Conservation (phyloP, 108 stramenopile genomes). For the Cyclotella distinguenda region DNA sequence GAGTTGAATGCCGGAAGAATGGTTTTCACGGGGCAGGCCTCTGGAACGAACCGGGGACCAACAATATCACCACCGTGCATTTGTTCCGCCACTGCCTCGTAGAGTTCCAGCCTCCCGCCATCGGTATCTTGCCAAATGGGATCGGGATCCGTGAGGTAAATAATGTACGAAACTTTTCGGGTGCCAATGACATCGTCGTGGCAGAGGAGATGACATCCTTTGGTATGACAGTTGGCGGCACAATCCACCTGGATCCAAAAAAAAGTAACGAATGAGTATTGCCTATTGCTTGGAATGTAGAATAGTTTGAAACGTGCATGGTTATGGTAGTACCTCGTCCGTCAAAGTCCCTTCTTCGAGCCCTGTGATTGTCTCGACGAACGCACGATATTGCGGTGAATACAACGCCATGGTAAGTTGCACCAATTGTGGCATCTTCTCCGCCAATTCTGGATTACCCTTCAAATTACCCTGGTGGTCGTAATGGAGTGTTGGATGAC, state of each 20-base stretch:
- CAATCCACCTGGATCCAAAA: constrained; percentile 71
- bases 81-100: constrained; percentile 50
- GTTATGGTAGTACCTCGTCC: constrained; percentile 39
- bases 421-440: constrained; percentile 70
- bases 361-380: constrained; percentile 77
- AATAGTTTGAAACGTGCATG: neutral
- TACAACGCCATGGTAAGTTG: constrained; percentile 82
- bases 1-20: constrained; percentile 85
- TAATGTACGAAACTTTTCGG: constrained; percentile 87
- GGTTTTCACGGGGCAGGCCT: constrained; percentile 59
- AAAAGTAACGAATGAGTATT: constrained; percentile 1
- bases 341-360: constrained; percentile 67
- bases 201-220: constrained; percentile 94
- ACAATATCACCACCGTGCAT: constrained; percentile 6
- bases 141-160: constrained; percentile 90
- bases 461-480: constrained; percentile 35
- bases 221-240: constrained; percentile 92
- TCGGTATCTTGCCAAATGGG: constrained; percentile 74
- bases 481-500: constrained; percentile 28
- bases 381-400: constrained; percentile 78
- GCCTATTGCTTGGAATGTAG: neutral
- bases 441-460: constrained; percentile 42
- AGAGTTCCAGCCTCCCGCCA: constrained; percentile 92
- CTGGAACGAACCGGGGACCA: constrained; percentile 39
- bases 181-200: constrained; percentile 98